These are phyloP conservation scores for Capsicum baccatum DNA, from an alignment of 257 asterid genomes.

Conservation along the genomic window DNA sequence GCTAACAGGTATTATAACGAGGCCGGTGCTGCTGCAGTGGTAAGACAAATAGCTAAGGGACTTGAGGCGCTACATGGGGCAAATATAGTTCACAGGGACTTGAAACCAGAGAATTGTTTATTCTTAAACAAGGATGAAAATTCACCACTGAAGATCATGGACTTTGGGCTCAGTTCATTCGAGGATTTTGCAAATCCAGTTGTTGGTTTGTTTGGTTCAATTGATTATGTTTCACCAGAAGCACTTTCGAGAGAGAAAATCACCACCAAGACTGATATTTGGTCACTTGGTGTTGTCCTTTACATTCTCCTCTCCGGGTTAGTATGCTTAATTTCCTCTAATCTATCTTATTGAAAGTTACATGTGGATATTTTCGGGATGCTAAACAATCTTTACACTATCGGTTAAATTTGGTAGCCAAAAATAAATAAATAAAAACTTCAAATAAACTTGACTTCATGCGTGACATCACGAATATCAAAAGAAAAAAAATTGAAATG, in stretches of 20 bases:
- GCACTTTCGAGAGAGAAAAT: constrained; percentile 61
- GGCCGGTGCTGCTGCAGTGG: constrained; percentile 71
- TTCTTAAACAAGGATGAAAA: constrained; percentile 63
- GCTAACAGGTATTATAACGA: constrained; percentile 38
- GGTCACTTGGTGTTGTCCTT: constrained; percentile 92
- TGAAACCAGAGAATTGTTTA: constrained; percentile 87
- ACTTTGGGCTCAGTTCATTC: constrained; percentile 81
- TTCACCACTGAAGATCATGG: constrained; percentile 83
- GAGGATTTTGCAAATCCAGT: constrained; percentile 83
- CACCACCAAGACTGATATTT: constrained; percentile 71
- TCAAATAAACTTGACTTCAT: too few relatives aligned
- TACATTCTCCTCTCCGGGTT: constrained; percentile 90
- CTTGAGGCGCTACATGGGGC: constrained; percentile 66
- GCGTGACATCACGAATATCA: too few relatives aligned
- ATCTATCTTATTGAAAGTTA: not conserved
- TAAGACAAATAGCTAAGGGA: constrained; percentile 72
- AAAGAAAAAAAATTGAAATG: too few relatives aligned
- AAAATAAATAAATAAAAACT: too few relatives aligned
- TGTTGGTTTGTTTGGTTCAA: constrained; percentile 80
- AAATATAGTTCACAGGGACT: constrained; percentile 69
- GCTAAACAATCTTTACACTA: too few relatives aligned
- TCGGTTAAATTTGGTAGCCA: too few relatives aligned
- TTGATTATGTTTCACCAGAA: constrained; percentile 89
- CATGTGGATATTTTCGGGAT: too few relatives aligned
- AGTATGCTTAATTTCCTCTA: not conserved